A percentile compares a stretch with the other conserved stretches of the same genome.
Conservation (phyloP, 2,329 filamentous ascomycete genomes). For the Cladosporium colombiae region DNA sequence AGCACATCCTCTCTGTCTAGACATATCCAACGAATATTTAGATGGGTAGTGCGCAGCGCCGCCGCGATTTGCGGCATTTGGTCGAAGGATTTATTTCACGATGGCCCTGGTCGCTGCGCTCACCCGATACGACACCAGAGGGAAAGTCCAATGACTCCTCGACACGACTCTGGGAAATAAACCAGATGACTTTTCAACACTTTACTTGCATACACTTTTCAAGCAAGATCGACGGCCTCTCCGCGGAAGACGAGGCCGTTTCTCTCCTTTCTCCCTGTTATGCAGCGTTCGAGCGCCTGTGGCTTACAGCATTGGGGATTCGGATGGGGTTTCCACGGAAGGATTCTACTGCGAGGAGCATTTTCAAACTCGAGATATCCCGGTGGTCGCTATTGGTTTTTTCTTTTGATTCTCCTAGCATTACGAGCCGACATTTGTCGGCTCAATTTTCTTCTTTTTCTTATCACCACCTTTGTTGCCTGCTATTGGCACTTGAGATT, state of each 20-base stretch:
- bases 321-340: neutral
- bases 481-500: neutral
- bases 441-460: neutral
- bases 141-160: neutral
- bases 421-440: neutral
- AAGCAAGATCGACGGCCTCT: constrained; percentile 6
- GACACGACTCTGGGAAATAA: constrained; percentile 6
- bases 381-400: constrained; percentile 1
- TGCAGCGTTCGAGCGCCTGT: constrained; percentile 19
- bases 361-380: constrained; percentile 9
- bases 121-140: neutral
- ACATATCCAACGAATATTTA: constrained; percentile 16
- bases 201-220: neutral
- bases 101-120: constrained; percentile 24
- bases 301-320: neutral
- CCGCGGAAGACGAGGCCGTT: constrained; percentile 8
- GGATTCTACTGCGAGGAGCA: constrained; percentile 5
- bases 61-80: constrained; percentile 24
- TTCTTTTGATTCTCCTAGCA: neutral
- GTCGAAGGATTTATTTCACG: neutral
- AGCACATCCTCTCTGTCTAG: constrained; percentile 50
- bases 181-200: constrained; percentile 1
- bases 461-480: neutral
- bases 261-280: neutral
- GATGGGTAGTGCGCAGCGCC: constrained; percentile 31